A percentile compares a stretch with the other conserved stretches of the same genome.
Conservation (phyloP, 176 grass and related monocot species). For the Phragmites australis region DNA sequence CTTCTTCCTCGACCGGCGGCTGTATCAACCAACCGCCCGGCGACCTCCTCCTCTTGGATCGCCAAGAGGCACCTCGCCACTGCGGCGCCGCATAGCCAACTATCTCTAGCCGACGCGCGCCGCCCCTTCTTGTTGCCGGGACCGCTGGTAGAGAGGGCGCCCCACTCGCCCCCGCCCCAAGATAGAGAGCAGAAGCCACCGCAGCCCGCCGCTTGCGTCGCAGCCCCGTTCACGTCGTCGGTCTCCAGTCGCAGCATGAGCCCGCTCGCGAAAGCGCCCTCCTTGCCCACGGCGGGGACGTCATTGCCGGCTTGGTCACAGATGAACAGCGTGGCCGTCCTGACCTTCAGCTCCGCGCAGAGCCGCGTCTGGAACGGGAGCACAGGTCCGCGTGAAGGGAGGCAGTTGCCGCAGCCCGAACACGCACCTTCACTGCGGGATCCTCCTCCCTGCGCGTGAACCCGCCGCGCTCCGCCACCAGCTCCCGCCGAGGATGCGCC, state of each 20-base stretch:
- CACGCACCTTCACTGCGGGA: no score
- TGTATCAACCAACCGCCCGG: no score
- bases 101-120: slow-evolving; percentile 23
- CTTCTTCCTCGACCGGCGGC: no score
- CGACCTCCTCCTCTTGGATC: slow-evolving; percentile 51
- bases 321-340: slow-evolving; percentile 40
- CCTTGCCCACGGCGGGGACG: slow-evolving; percentile 28
- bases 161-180: slow-evolving; percentile 30
- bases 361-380: slow-evolving; percentile 66
- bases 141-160: slow-evolving; percentile 1
- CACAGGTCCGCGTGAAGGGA: slow-evolving; percentile 51
- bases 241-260: slow-evolving; percentile 51
- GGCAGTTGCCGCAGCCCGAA: no score
- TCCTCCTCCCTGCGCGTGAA: slow-evolving; percentile 73
- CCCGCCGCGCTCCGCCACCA: no score
- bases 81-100: slow-evolving; percentile 67
- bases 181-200: slow-evolving; percentile 74
- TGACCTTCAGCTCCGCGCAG: slow-evolving; percentile 61
- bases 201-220: slow-evolving; percentile 49
- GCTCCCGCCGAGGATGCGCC: no score
- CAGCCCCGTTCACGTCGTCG: slow-evolving; percentile 40
- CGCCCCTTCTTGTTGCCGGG: slow-evolving; percentile 35
- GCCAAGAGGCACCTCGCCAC: slow-evolving; percentile 80
- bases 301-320: slow-evolving; percentile 42
- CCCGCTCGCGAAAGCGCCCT: slow-evolving; percentile 75